A percentile compares a stretch with the other conserved stretches of the same genome.
phyloP scores from a whole-genome alignment of 2,329 filamentous ascomycete species.

The Sclerotinia minor region DNA sequence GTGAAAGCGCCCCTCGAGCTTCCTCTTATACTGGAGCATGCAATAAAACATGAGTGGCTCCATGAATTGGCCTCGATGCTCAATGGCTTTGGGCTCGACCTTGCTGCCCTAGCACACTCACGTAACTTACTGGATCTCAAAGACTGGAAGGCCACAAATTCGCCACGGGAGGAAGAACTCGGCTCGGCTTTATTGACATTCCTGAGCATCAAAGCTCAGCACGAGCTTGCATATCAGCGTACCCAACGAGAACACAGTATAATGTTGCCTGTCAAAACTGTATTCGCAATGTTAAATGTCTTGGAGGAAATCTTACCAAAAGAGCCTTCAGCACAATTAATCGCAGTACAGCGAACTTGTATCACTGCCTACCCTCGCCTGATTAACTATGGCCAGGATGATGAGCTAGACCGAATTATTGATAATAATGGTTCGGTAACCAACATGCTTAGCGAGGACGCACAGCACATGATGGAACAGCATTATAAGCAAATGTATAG shows the following conservation, averaged over 20 bases:
- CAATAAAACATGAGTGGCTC: conserved; percentile 79
- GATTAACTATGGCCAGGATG: conserved; percentile 80
- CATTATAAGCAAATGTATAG: conserved; percentile 98
- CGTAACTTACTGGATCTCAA: conserved; percentile 77
- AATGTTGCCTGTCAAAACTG: conserved; percentile 80
- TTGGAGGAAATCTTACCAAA: conserved; percentile 69
- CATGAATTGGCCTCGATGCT: conserved; percentile 64
- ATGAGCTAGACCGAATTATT: conserved; percentile 88
- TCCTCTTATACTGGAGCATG: conserved; percentile 73
- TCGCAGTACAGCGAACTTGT: conserved; percentile 79
- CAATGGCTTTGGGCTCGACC: conserved; percentile 83
- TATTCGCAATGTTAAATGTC: conserved; percentile 76
- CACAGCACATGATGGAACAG: conserved; percentile 92
- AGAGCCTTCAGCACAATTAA: conserved; percentile 65
- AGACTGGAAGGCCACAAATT: conserved; percentile 74
- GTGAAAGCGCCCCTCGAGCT: conserved; percentile 68
- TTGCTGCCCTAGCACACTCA: conserved; percentile 82
- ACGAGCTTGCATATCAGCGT: conserved; percentile 75
- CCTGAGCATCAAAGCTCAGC: conserved; percentile 77
- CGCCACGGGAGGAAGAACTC: conserved; percentile 66
- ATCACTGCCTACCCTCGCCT: conserved; percentile 90
- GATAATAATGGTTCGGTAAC: conserved; percentile 78
- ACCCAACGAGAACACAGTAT: conserved; percentile 62
- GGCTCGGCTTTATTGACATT: conserved; percentile 75
- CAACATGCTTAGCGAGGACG: conserved; percentile 76